These are phyloP conservation scores for Metarhizium robertsii DNA, from an alignment of 2,329 filamentous ascomycete species.

Conservation along the genomic window DNA sequence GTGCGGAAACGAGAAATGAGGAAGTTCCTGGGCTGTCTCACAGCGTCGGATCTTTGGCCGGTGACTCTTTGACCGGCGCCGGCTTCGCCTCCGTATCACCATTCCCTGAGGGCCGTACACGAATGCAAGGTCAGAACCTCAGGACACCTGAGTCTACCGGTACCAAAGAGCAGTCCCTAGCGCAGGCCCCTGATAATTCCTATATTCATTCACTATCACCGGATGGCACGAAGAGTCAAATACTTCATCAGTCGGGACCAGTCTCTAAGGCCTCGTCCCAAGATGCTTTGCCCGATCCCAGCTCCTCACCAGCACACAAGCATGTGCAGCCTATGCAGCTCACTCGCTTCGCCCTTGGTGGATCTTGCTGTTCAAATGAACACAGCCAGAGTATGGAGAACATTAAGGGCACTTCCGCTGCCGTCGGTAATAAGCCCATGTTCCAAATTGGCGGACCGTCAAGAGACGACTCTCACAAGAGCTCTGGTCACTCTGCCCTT, in stretches of 20 bases:
- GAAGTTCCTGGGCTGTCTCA: conserved; percentile 65
- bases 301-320: conserved; percentile 48
- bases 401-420: conserved; percentile 24
- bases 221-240: conserved; percentile 54
- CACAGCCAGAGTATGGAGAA: conserved; percentile 39
- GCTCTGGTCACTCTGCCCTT: conserved; percentile 35
- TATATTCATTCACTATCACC: no score
- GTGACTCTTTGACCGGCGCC: conserved; percentile 41
- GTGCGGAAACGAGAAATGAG: no score
- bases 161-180: no score
- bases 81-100: no score
- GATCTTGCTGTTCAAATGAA: conserved; percentile 66
- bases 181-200: no score
- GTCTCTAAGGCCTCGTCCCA: conserved; percentile 39
- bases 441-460: conserved; percentile 51
- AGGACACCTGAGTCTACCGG: no score
- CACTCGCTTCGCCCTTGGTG: conserved; percentile 63
- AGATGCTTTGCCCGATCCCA: conserved; percentile 50
- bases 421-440: conserved; percentile 27
- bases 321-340: conserved; percentile 55
- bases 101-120: no score
- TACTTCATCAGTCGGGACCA: conserved; percentile 43
- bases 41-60: conserved; percentile 60
- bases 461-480: conserved; percentile 66
- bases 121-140: no score